phyloP scores from a whole-genome alignment of 352 stramenopile species.

The Pelagophyceae sp. region DNA sequence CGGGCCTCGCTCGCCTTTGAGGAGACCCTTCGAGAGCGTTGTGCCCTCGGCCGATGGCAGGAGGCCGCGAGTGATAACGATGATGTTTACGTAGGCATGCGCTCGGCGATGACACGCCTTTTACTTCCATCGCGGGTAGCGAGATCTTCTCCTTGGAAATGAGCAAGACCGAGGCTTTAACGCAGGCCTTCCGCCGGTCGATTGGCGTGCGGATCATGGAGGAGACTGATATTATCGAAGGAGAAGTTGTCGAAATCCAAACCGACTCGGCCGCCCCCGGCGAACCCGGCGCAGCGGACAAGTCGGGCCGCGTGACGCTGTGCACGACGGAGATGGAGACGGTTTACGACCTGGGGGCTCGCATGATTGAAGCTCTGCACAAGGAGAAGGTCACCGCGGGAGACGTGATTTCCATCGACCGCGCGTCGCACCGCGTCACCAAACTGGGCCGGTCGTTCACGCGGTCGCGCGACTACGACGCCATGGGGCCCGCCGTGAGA shows the following conservation, averaged over 20 bases:
- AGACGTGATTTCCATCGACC: slow-evolving; percentile 99
- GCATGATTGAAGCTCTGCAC: slow-evolving; percentile 99
- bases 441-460: slow-evolving; percentile 95
- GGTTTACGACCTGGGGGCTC: slow-evolving; percentile 96
- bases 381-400: slow-evolving; percentile 96
- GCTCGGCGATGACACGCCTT: slow-evolving; percentile 93
- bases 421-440: slow-evolving; percentile 93
- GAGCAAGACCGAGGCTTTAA: slow-evolving; percentile 98
- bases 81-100: slow-evolving; percentile 74
- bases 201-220: slow-evolving; percentile 98
- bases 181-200: slow-evolving; percentile 86
- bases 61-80: not conserved
- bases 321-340: slow-evolving; percentile 99
- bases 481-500: slow-evolving; percentile 71
- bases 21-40: not conserved
- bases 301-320: slow-evolving; percentile 85
- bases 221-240: slow-evolving; percentile 99
- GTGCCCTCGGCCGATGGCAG: too few relatives aligned
- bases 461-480: slow-evolving; percentile 93
- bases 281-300: slow-evolving; percentile 38
- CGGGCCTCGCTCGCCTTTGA: not conserved
- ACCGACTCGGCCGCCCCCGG: slow-evolving; percentile 68
- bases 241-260: slow-evolving; percentile 98
- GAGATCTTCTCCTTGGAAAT: slow-evolving; percentile 99
- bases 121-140: slow-evolving; percentile 93